Evolutionary conservation across 352 stramenopile genomes (phyloP).

Genomic region (Phytopythium vexans): DNA sequence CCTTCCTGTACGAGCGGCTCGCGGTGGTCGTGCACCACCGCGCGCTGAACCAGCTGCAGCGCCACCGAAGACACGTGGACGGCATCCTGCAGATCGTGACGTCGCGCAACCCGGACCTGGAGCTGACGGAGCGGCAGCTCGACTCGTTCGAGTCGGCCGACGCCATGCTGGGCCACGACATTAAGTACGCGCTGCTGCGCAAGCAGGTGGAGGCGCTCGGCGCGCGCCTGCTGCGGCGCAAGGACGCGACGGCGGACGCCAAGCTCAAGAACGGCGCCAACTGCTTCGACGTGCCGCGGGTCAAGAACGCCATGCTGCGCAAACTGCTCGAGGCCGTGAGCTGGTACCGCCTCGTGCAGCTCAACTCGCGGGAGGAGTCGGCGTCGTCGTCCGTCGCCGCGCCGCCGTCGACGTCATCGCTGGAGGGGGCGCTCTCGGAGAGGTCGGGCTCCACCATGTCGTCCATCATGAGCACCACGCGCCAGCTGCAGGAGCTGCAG

Average conservation of each 20-base stretch:
- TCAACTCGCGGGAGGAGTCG: constrained; percentile 65
- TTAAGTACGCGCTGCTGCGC: constrained; percentile 68
- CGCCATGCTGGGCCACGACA: constrained; percentile 69
- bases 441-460: constrained; percentile 8
- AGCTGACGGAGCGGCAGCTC: constrained; percentile 77
- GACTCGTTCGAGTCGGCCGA: constrained; percentile 74
- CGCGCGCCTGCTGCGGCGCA: constrained; percentile 38
- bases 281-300: constrained; percentile 55
- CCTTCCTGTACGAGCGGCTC: constrained; percentile 54
- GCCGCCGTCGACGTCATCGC: constrained; percentile 6
- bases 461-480: constrained; percentile 16
- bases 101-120: constrained; percentile 72
- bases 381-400: constrained; percentile 45
- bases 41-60: constrained; percentile 74
- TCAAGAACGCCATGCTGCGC: constrained; percentile 61
- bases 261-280: constrained; percentile 61
- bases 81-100: constrained; percentile 81
- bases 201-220: constrained; percentile 56
- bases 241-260: constrained; percentile 42
- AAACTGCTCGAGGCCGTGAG: constrained; percentile 80
- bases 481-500: constrained; percentile 59
- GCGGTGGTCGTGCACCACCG: constrained; percentile 56
- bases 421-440: constrained; percentile 4
- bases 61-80: constrained; percentile 69
- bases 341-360: constrained; percentile 83